Base-by-base conservation (phyloP, 1,284 basidiomycete genomes). In the Kwoniella shivajii region DNA sequence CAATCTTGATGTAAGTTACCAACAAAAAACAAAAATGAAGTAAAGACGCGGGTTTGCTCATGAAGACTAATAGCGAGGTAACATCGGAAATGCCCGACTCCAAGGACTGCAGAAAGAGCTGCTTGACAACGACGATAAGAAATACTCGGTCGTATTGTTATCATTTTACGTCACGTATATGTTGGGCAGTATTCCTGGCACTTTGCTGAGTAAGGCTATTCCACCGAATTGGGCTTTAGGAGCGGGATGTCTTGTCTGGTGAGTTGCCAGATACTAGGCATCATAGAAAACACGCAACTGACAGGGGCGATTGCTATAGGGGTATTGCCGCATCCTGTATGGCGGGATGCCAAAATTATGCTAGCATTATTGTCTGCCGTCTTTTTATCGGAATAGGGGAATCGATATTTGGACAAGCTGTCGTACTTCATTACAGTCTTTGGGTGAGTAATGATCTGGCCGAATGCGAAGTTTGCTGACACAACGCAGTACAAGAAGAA, bases 351-450 rank as follows among this genome's bases (percentile, higher is more conserved):
- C 29, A 50, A 22, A 71, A 64, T 49, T 68, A 63, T 7, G 68
- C 66, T 7, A 67, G 64, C 2, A 41, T 68, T n/a, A 53, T 64
- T 44, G 68, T 72, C 5, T 71, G 68, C 41, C 63, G 76, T 3
- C 54, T 76, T 1, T 71, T 74, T 49, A 67, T 78, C 31, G 76
- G 74, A 30, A 18, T 76, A 16, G 73, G 74, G 13, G 71, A 72
- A 51, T 62, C 72, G 0, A 54, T 60, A 30, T 76, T 76, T 30
- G 71, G 72, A 4, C 66, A 67, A 37, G 61, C 69, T 0, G 65
- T 74, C 20, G 66, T 65, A 0, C 54, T 72, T 6, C 59, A 65
- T 52, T 65, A 63, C 33, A 57, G 59, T 3, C 57, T 60, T 31
- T 77, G 69, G 69, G 41, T 42, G 26, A 42, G n/a, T n/a, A n/a